Percentiles rank a stretch among this genome's conserved stretches.
Conservation (phyloP, 768 basidiomycete species). For the Boletus barrowsii region DNA sequence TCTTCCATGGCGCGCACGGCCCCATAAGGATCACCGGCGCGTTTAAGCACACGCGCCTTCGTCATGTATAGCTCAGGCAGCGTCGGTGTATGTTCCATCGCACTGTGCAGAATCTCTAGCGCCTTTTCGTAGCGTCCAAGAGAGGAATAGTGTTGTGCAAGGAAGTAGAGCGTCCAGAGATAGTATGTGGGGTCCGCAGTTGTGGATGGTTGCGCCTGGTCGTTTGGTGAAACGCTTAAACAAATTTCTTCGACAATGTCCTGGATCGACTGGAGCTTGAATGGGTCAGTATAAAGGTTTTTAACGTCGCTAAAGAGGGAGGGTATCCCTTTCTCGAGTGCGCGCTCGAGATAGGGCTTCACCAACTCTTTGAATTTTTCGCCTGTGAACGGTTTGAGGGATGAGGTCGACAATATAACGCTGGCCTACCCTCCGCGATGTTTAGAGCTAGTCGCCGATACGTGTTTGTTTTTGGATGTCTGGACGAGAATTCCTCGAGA, state of each 20-base stretch:
- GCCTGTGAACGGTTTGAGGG: slow-evolving; percentile 34
- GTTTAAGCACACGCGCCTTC: slow-evolving; percentile 81
- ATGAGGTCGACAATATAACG: not conserved
- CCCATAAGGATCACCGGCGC: slow-evolving; percentile 72
- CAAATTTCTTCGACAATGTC: slow-evolving; percentile 57
- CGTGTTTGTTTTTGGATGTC: slow-evolving; percentile 65
- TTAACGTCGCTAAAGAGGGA: slow-evolving; percentile 94
- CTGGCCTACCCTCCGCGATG: slow-evolving; percentile 48
- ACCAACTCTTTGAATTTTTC: slow-evolving; percentile 66
- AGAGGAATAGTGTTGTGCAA: slow-evolving; percentile 84
- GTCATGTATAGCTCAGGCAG: slow-evolving; percentile 86
- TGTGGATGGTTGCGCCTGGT: slow-evolving; percentile 24
- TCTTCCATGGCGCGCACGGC: slow-evolving; percentile 78
- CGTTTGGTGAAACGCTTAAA: slow-evolving; percentile 34
- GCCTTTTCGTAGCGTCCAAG: slow-evolving; percentile 48
- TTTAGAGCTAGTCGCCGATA: slow-evolving; percentile 73
- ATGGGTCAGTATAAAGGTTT: slow-evolving; percentile 62
- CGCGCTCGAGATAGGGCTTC: slow-evolving; percentile 63
- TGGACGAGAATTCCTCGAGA: slow-evolving; percentile 57
- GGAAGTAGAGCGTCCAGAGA: slow-evolving; percentile 94
- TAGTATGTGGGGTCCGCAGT: slow-evolving; percentile 67
- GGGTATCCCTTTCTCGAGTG: slow-evolving; percentile 82
- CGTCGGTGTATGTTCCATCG: slow-evolving; percentile 85
- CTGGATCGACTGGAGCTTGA: slow-evolving; percentile 69
- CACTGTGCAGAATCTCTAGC: slow-evolving; percentile 58